Base-by-base conservation (phyloP, 495 filamentous ascomycete genomes). In the Jackrogersella multiformis region DNA sequence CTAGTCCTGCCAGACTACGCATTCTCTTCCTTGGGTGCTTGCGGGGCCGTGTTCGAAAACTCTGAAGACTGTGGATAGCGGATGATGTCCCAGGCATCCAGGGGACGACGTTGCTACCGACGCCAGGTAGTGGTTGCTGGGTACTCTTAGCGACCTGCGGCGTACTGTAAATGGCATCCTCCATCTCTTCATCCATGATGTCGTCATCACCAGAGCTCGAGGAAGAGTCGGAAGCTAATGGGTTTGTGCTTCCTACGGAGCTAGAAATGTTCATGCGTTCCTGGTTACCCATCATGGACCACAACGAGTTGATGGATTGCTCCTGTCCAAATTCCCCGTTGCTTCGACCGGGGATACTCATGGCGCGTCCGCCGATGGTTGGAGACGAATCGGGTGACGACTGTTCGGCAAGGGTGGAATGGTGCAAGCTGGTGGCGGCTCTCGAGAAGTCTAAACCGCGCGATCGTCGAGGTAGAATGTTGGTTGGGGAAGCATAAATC, bases 381-480 rank as follows among this genome's bases (percentile, higher is more conserved):
- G 96, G 96, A 0, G 93, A 97, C 3, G 93, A 96, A 73, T 97
- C 94, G 10, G 96, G 95, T n/a, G 92, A 95, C 0, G 91, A 89
- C 68, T 93, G 89, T 56, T 91, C 89, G 41, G 93, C 93, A 6
- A 97, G 83, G 2, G 90, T 98, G 20, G 95, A 97, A 77, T 98
- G 96, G 79, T 99, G 95, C 9, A 99, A 84, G 67, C 93, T 96
- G 4, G 95, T 98, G 59, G 93, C 94, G 42, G 92, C 93, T 66
- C 94, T 85, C n/a, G 93, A 92, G 77, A 95, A 97, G 73, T 97
- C 94, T 49, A 96, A 78, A 26, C 93, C 93, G 21, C 94, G 87
- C 5, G 92, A 96, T 49, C 93, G 88, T 51, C 94, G 85, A 44
- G 94, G 94, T 12, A 97, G 85, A 15, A 94, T 89, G 13, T 92